phyloP scores from a whole-genome alignment of 495 filamentous ascomycete species.

The Penicillium angulare region DNA sequence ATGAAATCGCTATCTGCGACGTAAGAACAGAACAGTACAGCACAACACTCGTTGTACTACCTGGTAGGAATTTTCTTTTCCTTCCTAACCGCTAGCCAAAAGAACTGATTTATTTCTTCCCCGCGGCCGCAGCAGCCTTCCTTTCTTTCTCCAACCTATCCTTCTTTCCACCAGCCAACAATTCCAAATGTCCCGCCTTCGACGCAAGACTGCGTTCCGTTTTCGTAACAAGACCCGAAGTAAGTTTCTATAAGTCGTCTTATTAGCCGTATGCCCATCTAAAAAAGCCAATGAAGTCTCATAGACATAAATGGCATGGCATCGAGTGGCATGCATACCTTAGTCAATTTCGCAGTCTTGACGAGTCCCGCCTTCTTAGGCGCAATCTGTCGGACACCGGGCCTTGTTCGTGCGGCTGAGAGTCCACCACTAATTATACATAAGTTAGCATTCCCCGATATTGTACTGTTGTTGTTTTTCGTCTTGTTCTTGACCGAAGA shows the following conservation, averaged over 20 bases:
- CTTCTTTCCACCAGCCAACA: conserved; percentile 66
- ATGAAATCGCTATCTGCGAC: conserved; percentile 12
- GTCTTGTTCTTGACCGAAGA: not conserved
- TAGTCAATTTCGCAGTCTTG: conserved; percentile 59
- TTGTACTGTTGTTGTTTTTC: not conserved
- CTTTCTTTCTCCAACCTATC: conserved; percentile 29
- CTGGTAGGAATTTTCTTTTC: too few species aligned
- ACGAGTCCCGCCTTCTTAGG: conserved; percentile 65
- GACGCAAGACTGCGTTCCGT: conserved; percentile 66
- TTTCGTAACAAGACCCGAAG: conserved; percentile 58
- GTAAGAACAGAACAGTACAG: not conserved
- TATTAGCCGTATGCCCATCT: too few species aligned
- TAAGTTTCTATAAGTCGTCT: conserved; percentile 53
- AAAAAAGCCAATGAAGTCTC: too few species aligned
- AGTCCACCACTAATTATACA: conserved; percentile 13
- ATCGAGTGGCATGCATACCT: conserved; percentile 39
- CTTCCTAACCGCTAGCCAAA: not conserved
- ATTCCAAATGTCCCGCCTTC: conserved; percentile 71
- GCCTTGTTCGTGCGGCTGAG: conserved; percentile 40
- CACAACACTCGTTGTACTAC: not conserved
- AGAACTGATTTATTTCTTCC: conserved; percentile 15
- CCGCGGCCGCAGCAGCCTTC: conserved; percentile 15
- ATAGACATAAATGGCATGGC: not conserved
- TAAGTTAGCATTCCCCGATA: not conserved
- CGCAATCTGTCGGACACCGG: conserved; percentile 60